phyloP scores from a whole-genome alignment of 2,329 filamentous ascomycete genomes.

The Phyllosticta citrichinensis region DNA sequence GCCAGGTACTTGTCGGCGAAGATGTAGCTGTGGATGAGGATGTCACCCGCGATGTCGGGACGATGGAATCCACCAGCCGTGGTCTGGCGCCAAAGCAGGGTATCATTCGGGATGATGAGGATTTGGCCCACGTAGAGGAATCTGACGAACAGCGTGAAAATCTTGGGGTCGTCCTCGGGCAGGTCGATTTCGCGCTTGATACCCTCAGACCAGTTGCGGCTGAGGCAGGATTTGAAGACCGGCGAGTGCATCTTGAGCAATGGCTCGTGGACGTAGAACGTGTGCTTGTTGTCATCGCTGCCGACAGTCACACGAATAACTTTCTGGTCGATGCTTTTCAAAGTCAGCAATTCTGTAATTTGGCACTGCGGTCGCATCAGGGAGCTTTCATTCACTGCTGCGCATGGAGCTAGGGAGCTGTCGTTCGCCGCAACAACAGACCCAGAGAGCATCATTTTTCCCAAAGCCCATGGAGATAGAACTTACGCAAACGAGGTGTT shows the following conservation, averaged over 20 bases:
- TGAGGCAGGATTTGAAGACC: conserved; percentile 9
- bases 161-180: background rate
- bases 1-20: conserved; percentile 17
- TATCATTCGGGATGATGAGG: background rate
- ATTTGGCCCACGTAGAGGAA: conserved; percentile 11
- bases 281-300: no score
- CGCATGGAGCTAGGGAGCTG: no score
- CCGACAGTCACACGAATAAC: no score
- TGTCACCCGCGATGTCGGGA: background rate
- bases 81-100: background rate
- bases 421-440: no score
- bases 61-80: background rate
- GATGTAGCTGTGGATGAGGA: conserved; percentile 15
- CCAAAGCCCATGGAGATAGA: no score
- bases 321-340: no score
- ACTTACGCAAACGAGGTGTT: no score
- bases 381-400: no score
- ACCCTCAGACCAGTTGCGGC: conserved; percentile 3
- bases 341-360: no score
- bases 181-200: conserved; percentile 2
- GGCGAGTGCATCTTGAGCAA: background rate
- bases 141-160: conserved; percentile 8
- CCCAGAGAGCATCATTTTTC: no score
- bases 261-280: background rate
- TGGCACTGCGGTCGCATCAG: no score